Evolutionary conservation across 2,329 filamentous ascomycete genomes (phyloP), one percentile per base, ranked within the genome.

Genomic region (Sordariomycetes sp.): DNA sequence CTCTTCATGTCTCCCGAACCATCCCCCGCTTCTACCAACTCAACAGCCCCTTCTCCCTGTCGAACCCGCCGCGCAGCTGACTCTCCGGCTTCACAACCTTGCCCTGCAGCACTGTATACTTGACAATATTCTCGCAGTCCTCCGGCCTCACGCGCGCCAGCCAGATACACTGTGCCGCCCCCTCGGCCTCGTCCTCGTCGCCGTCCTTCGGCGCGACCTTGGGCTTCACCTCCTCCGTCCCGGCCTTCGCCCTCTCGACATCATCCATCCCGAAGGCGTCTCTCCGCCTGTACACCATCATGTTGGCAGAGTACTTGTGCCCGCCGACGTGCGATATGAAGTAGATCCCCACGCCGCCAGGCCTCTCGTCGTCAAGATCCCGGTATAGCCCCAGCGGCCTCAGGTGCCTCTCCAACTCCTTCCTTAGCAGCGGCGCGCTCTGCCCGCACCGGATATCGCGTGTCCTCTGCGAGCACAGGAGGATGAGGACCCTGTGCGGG

Each of bases 271-370:
- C 79, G 64, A 81, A 83, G 1, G 80, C 75, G 63, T 82, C 75
- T 7, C 74, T 76, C 57, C 79, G 78, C 10, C 94, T 81, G 69
- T 99, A 97, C 1, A 99, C 77, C 75, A 99, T 88, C 64, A 97
- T 83, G 65, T 99, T 99, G 32, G 94, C 94, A 53, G 86, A 85
- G 72, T 95, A 97, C 74, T 96, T 96, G 75, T 99, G 94, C 0
- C 94, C 94, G 32, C 94, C 94, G 2, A 96, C 90, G 67, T 99
- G 94, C 63, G 85, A 92, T 66, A 97, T 95, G 68, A 96, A 97
- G 73, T 96, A 96, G 62, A 99, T 89, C 0, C 90, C 92, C 6
- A 96, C 92, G 13, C 94, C 94, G 12, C 92, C 92, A 0, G 91
- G 90, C 59, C 94, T 76, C 69, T 90, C 85, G 68, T 99, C 94